Percentiles rank a stretch among this genome's conserved stretches.
phyloP scores from a whole-genome alignment of 2,329 filamentous ascomycete species.

The Setomelanomma holmii region DNA sequence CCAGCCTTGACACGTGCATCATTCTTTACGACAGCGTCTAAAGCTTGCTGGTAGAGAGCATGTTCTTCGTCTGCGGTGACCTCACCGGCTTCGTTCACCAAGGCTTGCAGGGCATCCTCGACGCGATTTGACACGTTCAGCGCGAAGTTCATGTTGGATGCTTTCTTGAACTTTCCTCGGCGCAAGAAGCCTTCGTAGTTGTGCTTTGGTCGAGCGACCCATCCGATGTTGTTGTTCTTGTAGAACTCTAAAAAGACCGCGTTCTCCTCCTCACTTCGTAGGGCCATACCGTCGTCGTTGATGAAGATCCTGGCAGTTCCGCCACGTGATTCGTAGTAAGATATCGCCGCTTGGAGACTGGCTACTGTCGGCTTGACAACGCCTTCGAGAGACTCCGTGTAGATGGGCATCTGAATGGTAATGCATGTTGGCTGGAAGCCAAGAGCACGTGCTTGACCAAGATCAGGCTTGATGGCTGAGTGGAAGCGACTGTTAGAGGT shows the following conservation, averaged over 20 bases:
- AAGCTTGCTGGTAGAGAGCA: conserved; percentile 24
- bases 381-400: conserved; percentile 77
- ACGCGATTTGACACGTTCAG: conserved; percentile 67
- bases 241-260: conserved; percentile 53
- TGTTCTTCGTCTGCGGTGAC: conserved; percentile 48
- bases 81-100: conserved; percentile 44
- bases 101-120: conserved; percentile 65
- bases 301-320: conserved; percentile 72
- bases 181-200: conserved; percentile 34
- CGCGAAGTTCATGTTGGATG: conserved; percentile 76
- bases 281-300: conserved; percentile 71
- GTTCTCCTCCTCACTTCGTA: conserved; percentile 57
- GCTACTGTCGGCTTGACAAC: conserved; percentile 79
- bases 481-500: conserved; percentile 80
- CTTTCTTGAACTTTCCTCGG: conserved; percentile 47
- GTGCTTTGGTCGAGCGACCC: conserved; percentile 55
- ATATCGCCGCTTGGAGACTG: conserved; percentile 72
- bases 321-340: conserved; percentile 59
- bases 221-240: conserved; percentile 57
- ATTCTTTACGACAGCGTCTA: conserved; percentile 72
- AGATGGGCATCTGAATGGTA: conserved; percentile 80
- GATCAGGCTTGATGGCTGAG: conserved; percentile 62
- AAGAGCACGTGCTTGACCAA: conserved; percentile 60
- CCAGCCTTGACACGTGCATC: conserved; percentile 75
- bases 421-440: conserved; percentile 69